phyloP scores from a whole-genome alignment of 257 asterid species.

The Catharanthus roseus region DNA sequence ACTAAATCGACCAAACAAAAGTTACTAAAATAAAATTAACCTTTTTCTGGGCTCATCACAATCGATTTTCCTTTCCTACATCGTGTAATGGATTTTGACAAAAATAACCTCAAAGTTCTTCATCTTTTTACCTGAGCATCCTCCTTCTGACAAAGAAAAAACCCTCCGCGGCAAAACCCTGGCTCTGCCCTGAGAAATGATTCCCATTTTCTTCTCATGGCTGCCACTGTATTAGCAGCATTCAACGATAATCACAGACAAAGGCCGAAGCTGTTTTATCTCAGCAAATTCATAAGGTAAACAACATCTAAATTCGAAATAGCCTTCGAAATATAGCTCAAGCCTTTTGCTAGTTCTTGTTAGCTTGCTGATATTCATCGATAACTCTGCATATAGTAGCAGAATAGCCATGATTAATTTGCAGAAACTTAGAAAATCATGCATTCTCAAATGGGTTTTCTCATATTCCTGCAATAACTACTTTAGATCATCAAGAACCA shows the following conservation, averaged over 20 bases:
- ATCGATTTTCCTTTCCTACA: too few relatives aligned
- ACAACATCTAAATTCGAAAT: neutral
- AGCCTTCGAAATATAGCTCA: neutral
- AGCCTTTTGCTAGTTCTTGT: neutral
- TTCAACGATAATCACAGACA: neutral
- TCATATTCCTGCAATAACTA: constrained; percentile 12
- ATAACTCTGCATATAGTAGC: neutral
- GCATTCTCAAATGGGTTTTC: constrained; percentile 38
- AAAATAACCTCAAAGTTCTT: neutral
- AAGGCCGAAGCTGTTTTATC: neutral
- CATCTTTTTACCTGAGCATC: neutral
- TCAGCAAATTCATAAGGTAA: constrained; percentile 11
- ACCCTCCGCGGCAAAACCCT: neutral
- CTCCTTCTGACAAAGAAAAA: neutral
- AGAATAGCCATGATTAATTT: constrained; percentile 38
- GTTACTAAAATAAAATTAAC: too few relatives aligned
- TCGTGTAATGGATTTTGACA: too few relatives aligned
- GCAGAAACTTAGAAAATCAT: constrained; percentile 29
- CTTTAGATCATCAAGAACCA: constrained; percentile 27
- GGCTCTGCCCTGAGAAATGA: neutral
- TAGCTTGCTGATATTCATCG: constrained; percentile 6
- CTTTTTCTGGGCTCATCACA: too few relatives aligned
- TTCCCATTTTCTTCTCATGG: constrained; percentile 1
- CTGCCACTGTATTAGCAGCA: neutral
- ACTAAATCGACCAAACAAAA: too few relatives aligned